These are phyloP conservation scores for Xylaria sp. DNA, from an alignment of 2,329 filamentous ascomycete species.

Conservation along the genomic window DNA sequence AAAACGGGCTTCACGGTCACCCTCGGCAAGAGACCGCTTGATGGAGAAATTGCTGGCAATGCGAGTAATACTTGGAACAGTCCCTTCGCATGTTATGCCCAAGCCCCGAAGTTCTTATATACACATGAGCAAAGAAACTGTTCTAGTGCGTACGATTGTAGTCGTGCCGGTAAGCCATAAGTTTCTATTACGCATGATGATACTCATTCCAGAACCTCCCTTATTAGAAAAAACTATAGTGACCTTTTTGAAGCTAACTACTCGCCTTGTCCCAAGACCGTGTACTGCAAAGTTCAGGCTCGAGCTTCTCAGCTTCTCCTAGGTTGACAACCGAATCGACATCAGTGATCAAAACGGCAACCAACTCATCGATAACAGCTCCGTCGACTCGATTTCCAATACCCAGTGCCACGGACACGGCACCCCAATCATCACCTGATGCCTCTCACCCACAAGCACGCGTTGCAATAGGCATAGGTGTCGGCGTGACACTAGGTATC, in stretches of 20 bases:
- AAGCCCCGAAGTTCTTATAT: slow-evolving; percentile 10
- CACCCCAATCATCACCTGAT: background rate
- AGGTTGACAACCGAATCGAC: background rate
- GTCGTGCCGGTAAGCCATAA: slow-evolving; percentile 14
- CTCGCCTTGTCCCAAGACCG: background rate
- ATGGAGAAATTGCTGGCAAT: slow-evolving; percentile 16
- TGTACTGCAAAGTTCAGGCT: background rate
- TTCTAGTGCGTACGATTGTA: slow-evolving; percentile 19
- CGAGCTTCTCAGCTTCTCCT: background rate
- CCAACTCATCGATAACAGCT: background rate
- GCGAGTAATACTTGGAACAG: slow-evolving; percentile 19
- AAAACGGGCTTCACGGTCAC: slow-evolving; percentile 19
- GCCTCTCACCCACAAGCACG: background rate
- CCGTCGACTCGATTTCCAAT: background rate
- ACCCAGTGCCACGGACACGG: background rate
- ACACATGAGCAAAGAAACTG: slow-evolving; percentile 8
- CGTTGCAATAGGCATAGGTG: background rate
- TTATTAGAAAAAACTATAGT: background rate
- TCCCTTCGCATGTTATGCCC: slow-evolving; percentile 16
- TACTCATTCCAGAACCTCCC: no score
- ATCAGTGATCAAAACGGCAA: background rate
- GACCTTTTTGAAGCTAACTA: background rate
- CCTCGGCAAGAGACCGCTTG: slow-evolving; percentile 6
- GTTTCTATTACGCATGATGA: background rate
- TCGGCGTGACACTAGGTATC: slow-evolving; percentile 7